These are phyloP conservation scores for Sporobolomyces phaffii DNA, from an alignment of 768 basidiomycete species.

Conservation along the genomic window DNA sequence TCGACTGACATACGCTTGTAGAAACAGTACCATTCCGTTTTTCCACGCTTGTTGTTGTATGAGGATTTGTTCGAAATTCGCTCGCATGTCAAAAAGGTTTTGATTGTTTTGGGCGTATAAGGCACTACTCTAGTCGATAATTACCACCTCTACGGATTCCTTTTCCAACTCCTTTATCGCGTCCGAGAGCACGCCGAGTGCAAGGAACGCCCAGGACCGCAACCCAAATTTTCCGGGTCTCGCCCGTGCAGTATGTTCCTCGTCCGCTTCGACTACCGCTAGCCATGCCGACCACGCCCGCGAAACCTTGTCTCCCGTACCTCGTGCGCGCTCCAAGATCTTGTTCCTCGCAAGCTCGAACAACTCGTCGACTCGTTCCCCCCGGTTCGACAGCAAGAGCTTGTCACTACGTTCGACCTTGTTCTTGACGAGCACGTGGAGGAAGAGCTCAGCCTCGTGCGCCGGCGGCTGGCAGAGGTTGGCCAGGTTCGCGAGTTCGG, in stretches of 20 bases:
- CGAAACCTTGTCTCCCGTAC: neutral
- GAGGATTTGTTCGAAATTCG: too few species aligned
- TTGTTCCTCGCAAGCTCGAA: neutral
- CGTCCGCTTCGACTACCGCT: neutral
- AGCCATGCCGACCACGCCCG: slow-evolving; percentile 2
- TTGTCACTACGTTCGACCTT: slow-evolving; percentile 4
- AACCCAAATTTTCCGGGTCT: neutral
- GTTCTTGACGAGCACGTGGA: slow-evolving; percentile 3
- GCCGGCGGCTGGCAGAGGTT: neutral
- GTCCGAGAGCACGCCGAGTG: slow-evolving; percentile 11
- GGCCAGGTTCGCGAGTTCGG: slow-evolving; percentile 3
- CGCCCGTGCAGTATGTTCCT: neutral
- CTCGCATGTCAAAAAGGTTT: too few species aligned
- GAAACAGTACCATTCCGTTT: neutral
- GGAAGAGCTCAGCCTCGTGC: slow-evolving; percentile 20
- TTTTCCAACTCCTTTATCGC: neutral
- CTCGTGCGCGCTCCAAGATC: neutral
- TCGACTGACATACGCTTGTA: neutral
- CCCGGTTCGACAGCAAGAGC: neutral
- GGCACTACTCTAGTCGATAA: neutral
- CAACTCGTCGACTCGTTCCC: slow-evolving; percentile 5
- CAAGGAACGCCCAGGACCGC: slow-evolving; percentile 5
- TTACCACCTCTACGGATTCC: slow-evolving; percentile 1
- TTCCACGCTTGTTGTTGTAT: slow-evolving; percentile 4
- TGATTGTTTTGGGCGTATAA: too few species aligned